Conservation (phyloP, 768 basidiomycete genomes). For the Tulasnella sp. region DNA sequence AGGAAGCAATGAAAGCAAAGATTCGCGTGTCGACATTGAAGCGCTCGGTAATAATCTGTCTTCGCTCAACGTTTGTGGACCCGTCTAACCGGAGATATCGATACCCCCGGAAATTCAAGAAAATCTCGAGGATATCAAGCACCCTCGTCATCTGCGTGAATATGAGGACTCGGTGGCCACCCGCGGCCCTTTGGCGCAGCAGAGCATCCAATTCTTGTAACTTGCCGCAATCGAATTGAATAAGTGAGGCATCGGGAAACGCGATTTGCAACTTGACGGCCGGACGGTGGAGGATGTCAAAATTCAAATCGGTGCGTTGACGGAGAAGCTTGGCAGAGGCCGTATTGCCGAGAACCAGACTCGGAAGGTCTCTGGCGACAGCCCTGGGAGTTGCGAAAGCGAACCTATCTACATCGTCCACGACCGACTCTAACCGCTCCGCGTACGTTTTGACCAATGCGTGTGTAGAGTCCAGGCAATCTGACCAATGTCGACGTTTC, state of each 20-base stretch:
- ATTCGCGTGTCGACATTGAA: constrained; percentile 38
- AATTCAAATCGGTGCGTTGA: constrained; percentile 34
- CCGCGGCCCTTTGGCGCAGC: constrained; percentile 74
- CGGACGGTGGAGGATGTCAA: constrained; percentile 66
- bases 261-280: constrained; percentile 85
- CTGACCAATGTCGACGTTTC: constrained; percentile 28
- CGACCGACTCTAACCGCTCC: constrained; percentile 49
- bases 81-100: constrained; percentile 92
- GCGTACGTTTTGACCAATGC: constrained; percentile 56
- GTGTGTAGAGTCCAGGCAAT: constrained; percentile 38
- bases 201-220: constrained; percentile 75
- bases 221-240: constrained; percentile 96
- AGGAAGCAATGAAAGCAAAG: constrained; percentile 38
- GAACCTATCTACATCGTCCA: constrained; percentile 54
- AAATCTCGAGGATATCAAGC: constrained; percentile 88
- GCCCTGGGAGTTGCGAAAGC: constrained; percentile 73
- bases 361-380: constrained; percentile 58
- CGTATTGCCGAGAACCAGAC: constrained; percentile 22
- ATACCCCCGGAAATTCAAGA: constrained; percentile 86
- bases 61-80: constrained; percentile 89
- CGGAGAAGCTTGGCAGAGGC: constrained; percentile 25
- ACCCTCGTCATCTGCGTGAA: constrained; percentile 97
- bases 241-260: constrained; percentile 79
- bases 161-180: constrained; percentile 83
- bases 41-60: constrained; percentile 41